A percentile compares a stretch with the other conserved stretches of the same genome.
phyloP scores from a whole-genome alignment of 495 filamentous ascomycete species.

The Talaromyces thailandensis region DNA sequence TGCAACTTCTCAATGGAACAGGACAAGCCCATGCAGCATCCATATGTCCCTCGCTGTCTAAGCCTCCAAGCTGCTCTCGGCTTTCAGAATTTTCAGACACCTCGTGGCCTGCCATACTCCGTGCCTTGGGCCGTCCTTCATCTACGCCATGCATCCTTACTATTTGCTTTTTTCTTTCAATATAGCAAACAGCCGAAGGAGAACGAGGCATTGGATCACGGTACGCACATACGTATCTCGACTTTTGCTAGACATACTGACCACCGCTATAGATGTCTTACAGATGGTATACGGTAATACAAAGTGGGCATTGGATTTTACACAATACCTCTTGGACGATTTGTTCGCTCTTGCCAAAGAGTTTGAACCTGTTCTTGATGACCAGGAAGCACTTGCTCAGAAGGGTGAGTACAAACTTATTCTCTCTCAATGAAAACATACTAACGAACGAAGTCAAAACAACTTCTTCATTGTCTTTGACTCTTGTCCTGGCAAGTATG shows the following conservation, averaged over 20 bases:
- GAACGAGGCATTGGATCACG: slow-evolving; percentile 54
- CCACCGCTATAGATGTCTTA: slow-evolving; percentile 36
- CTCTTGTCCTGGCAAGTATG: slow-evolving; percentile 64
- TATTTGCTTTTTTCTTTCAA: slow-evolving; percentile 54
- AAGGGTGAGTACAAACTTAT: slow-evolving; percentile 13
- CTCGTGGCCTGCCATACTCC: slow-evolving; percentile 54
- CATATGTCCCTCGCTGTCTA: slow-evolving; percentile 57
- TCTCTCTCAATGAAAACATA: slow-evolving; percentile 16
- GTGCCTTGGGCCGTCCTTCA: slow-evolving; percentile 68
- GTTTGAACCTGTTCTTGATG: slow-evolving; percentile 29
- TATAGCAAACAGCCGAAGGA: slow-evolving; percentile 29
- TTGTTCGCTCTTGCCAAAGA: slow-evolving; percentile 53
- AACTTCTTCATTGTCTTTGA: slow-evolving; percentile 49
- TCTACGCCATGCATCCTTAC: slow-evolving; percentile 58
- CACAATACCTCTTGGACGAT: slow-evolving; percentile 59
- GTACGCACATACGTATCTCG: slow-evolving; percentile 19
- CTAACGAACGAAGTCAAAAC: slow-evolving; percentile 30
- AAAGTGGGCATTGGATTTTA: slow-evolving; percentile 61
- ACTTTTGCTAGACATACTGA: slow-evolving; percentile 43
- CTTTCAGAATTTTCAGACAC: slow-evolving; percentile 48
- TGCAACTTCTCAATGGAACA: slow-evolving; percentile 66
- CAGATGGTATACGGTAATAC: slow-evolving; percentile 35
- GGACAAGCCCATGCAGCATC: slow-evolving; percentile 60
- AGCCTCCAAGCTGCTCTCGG: slow-evolving; percentile 63
- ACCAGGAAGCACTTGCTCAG: slow-evolving; percentile 34